phyloP scores from a whole-genome alignment of 306 rosid genomes.

The Gastrolobium villosum region DNA sequence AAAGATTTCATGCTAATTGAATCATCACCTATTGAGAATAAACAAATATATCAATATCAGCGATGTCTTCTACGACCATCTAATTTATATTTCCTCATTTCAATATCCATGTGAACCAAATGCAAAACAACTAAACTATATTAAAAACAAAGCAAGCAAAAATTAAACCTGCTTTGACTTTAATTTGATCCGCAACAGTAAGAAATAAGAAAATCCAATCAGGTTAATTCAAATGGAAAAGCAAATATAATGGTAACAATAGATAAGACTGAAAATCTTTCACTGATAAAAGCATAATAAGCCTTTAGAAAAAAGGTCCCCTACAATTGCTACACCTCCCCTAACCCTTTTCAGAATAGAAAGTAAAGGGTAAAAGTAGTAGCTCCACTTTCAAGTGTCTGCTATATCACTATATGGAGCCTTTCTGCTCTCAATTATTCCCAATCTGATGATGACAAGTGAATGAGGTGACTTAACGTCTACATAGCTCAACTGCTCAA shows the following conservation, averaged over 20 bases:
- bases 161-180: conserved; percentile 19
- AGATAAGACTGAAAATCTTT: neutral
- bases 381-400: conserved; percentile 21
- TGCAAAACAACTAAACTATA: conserved; percentile 14
- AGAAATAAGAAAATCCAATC: conserved; percentile 28
- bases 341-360: conserved; percentile 1
- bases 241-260: neutral
- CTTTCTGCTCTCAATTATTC: conserved; percentile 16
- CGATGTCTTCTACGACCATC: neutral
- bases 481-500: conserved; percentile 45
- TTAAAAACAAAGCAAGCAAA: neutral
- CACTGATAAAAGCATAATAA: neutral
- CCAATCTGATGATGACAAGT: conserved; percentile 24
- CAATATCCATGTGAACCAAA: conserved; percentile 27
- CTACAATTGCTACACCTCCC: neutral
- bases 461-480: conserved; percentile 9
- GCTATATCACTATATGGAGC: neutral
- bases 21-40: neutral
- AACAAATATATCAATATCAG: conserved; percentile 1
- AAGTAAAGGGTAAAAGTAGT: conserved; percentile 18
- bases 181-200: neutral
- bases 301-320: conserved; percentile 9
- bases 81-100: conserved; percentile 4
- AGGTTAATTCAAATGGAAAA: conserved; percentile 19
- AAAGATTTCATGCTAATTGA: conserved; percentile 17